Evolutionary conservation across 169 alveolate genomes (phyloP), one percentile per base, ranked within the genome.

Genomic region (Eimeria necatrix): DNA sequence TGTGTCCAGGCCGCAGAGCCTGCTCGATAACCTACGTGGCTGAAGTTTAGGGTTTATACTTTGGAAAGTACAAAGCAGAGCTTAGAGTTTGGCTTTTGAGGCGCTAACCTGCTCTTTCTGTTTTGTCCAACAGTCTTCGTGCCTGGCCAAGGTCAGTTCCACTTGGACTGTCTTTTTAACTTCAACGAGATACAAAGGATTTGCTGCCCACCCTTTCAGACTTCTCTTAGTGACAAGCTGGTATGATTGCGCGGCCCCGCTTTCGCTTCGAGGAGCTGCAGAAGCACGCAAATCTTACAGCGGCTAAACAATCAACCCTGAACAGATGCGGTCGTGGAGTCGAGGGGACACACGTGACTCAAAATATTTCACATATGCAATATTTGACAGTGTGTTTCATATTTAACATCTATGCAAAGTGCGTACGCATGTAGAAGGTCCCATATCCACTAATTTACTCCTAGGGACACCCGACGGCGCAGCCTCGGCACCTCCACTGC

Each of bases 91-190:
- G 24, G 83, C 51, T n/a, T 71, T 26, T 26, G 83, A 14, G 87
- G 18, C 0, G 12, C 59, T 5, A 76, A 76, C 87, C 61, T 76
- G 87, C 61, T 76, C 87, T 32, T 76, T 76, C 61, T 76, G 87
- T 20, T 46, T 76, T 6, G 64, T 60, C 87, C 87, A 76, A 60
- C 87, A 76, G 24, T 76, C 87, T 56, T 76, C 87, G 61, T 76
- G 87, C 24, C 87, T 76, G 16, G 87, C 87, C 59, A 76, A 26
- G 64, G 87, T 76, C 59, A 76, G 9, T 9, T 48, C 87, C 7
- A 76, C 87, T 10, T 48, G 32, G 4, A 26, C 87, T 76, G 87
- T 48, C 87, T 76, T 60, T 46, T 5, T 18, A 4, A 18, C 87
- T 14, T 8, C 9, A 0, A 76, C 64, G 26, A 41, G 61, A n/a